These are phyloP conservation scores for Yarrowia hollandica DNA, from an alignment of 805 yeast species.

Conservation along the genomic window DNA sequence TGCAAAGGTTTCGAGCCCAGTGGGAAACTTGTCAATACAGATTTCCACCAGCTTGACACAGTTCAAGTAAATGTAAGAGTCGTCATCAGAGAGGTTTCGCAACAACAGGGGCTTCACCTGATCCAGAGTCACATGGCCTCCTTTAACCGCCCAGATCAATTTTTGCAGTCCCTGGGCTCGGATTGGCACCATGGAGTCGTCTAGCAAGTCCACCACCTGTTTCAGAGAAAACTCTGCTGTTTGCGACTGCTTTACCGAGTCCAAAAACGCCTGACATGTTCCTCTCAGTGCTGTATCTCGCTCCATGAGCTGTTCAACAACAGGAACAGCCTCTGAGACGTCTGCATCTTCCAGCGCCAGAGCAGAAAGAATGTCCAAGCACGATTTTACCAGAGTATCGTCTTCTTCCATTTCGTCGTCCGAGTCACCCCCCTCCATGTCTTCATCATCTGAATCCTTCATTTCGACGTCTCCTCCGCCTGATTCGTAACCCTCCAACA, in stretches of 20 bases:
- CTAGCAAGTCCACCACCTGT: constrained; percentile 64
- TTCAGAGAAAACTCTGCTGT: constrained; percentile 40
- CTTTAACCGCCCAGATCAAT: constrained; percentile 37
- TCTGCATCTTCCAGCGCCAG: constrained; percentile 13
- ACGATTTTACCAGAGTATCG: constrained; percentile 26
- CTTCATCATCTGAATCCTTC: constrained; percentile 8
- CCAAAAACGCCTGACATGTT: constrained; percentile 1
- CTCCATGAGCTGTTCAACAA: background rate
- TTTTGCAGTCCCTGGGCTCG: constrained; percentile 76
- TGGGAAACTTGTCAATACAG: constrained; percentile 51
- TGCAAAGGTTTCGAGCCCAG: constrained; percentile 42
- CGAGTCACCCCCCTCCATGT: no score
- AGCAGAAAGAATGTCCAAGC: constrained; percentile 1
- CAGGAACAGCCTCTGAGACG: constrained; percentile 15
- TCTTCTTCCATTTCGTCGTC: constrained; percentile 34
- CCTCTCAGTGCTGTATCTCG: background rate
- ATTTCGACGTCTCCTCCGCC: constrained; percentile 33
- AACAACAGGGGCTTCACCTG: constrained; percentile 63
- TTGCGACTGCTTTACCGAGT: constrained; percentile 1
- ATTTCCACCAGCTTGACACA: constrained; percentile 75
- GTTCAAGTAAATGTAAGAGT: constrained; percentile 84
- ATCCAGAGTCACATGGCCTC: constrained; percentile 51
- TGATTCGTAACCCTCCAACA: constrained; percentile 33
- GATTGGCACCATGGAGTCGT: constrained; percentile 79
- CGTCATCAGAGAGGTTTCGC: constrained; percentile 67